These are phyloP conservation scores for Patellifolia procumbens DNA, from an alignment of 179 eudicot species.

Conservation along the genomic window DNA sequence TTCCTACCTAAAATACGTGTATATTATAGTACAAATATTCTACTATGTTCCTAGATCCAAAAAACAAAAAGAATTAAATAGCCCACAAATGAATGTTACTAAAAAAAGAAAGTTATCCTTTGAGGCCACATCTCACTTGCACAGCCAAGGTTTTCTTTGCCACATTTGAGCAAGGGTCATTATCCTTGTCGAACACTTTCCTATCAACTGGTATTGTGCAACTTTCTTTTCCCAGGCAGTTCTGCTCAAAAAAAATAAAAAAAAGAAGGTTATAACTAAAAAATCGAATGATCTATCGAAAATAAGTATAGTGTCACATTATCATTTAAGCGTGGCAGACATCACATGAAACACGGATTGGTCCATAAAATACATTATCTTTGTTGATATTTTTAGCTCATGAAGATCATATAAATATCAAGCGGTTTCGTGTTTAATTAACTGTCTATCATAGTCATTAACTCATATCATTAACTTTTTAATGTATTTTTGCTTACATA, in stretches of 20 bases:
- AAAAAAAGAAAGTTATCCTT: conserved; percentile 17
- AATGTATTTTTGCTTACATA: too few species aligned
- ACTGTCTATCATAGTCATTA: too few species aligned
- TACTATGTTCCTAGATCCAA: not conserved
- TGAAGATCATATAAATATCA: too few species aligned
- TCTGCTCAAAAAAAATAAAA: conserved; percentile 28
- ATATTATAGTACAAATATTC: not conserved
- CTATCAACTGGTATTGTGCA: conserved; percentile 64
- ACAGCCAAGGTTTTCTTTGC: conserved; percentile 56
- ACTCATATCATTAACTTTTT: too few species aligned
- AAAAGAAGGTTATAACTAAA: not conserved
- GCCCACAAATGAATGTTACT: not conserved
- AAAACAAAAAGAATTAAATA: not conserved
- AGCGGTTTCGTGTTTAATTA: too few species aligned
- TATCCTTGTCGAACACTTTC: conserved; percentile 32
- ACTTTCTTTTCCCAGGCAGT: conserved; percentile 59
- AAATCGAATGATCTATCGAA: not conserved
- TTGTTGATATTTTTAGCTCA: too few species aligned
- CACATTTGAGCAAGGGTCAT: conserved; percentile 43
- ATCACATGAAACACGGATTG: not conserved
- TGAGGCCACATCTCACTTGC: conserved; percentile 58
- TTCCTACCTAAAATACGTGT: not conserved
- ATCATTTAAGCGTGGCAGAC: not conserved
- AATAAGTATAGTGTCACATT: not conserved
- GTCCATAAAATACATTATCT: too few species aligned